Base-by-base conservation (phyloP, 805 yeast genomes). In the Grigorovia transvaalensis region DNA sequence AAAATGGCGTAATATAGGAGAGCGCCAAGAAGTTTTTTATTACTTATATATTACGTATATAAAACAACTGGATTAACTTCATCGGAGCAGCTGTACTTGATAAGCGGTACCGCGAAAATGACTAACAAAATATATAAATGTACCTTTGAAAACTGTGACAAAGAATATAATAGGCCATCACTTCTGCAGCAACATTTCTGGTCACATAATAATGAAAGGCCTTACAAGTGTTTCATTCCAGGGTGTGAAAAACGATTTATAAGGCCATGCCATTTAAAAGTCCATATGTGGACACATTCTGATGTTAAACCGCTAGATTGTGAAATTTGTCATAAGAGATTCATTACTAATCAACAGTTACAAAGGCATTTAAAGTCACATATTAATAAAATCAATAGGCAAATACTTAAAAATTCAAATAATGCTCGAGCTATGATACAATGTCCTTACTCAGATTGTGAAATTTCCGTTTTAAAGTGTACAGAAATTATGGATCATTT, bases 131-230 rank as follows among this genome's bases (percentile, higher is more conserved):
- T 58, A 47, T 75, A 78, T 59, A 52, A 58, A 8, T 82, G 86
- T 60, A 63, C 66, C 11, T 62, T 61, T 48, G 70, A 64, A 3
- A 75, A 70, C 1, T 82, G 87, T 55, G 71, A 61, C 18, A 81
- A 80, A 60, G 75, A 79, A 0, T 82, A 80, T 55, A 62, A 74
- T 13, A 69, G 79, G 49, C 86, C 87, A 0, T 75, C 82, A 2
- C 64, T 81, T 12, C 66, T 82, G 47, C 78, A 76, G 54, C 85
- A 83, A 59, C 96, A 89, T 67, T 70, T 75, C 64, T 74, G 89
- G 57, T 74, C 89, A 1, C 97, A 89, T 66, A 79, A 88, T 4
- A 78, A 80, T 56, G 91, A 85, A 56, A 75, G 95, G 53, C 96
- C 96, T 0, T 89, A 78, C 61, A 66, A 65, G 41, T 86, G 96